phyloP scores from a whole-genome alignment of 768 basidiomycete species.

The Amanita inopinata region DNA sequence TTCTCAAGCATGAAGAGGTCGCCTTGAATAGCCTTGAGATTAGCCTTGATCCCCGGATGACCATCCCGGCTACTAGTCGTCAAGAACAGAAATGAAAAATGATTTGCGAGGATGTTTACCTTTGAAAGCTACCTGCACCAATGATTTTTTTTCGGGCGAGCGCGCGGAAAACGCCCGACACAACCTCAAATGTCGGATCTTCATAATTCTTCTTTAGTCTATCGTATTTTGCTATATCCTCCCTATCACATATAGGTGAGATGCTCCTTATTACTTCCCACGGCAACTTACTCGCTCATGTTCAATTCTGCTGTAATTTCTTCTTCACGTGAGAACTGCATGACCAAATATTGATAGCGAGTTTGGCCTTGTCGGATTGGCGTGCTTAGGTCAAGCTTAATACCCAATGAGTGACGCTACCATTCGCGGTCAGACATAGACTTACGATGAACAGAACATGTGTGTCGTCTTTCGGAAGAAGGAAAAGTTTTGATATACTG shows the following conservation, averaged over 20 bases:
- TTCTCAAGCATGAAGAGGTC: conserved; percentile 98
- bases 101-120: conserved; percentile 31
- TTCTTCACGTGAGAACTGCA: conserved; percentile 96
- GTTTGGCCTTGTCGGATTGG: conserved; percentile 98
- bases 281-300: conserved; percentile 67
- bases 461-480: conserved; percentile 93
- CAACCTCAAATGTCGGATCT: conserved; percentile 90
- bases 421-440: conserved; percentile 9
- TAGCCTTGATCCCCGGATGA: conserved; percentile 93
- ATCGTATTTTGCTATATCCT: conserved; percentile 70
- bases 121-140: conserved; percentile 78
- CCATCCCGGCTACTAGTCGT: conserved; percentile 58
- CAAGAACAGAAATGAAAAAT: background rate
- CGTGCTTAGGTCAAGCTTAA: conserved; percentile 86
- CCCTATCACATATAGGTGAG: conserved; percentile 30
- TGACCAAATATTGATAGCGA: conserved; percentile 93
- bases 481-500: conserved; percentile 80
- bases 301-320: conserved; percentile 95
- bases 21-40: conserved; percentile 93
- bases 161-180: conserved; percentile 88
- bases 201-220: conserved; percentile 91
- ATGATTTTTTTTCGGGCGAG: conserved; percentile 88
- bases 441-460: conserved; percentile 92
- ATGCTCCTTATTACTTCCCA: background rate
- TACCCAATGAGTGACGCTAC: no score